Base-by-base conservation (phyloP, 192 early-diverging fungal species). In the Umbelopsis isabellina region DNA sequence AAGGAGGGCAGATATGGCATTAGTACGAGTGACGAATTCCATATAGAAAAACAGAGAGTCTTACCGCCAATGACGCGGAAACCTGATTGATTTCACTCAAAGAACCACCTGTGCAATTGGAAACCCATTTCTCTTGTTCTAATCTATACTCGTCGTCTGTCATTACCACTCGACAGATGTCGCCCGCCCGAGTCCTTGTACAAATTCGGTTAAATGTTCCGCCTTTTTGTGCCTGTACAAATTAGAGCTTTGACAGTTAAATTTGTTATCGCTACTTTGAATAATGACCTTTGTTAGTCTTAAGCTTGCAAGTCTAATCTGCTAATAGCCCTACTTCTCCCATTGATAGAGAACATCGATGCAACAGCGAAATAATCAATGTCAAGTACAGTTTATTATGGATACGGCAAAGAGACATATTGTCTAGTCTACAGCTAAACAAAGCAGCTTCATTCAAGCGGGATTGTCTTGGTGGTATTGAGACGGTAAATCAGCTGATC, bases 91-190 rank as follows among this genome's bases (percentile, higher is more conserved):
- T 77, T 67, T 87, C 87, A 16, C 33, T 49, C 65, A 84, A 75
- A 16, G 82, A 79, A 0, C 85, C 85, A n/a, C 87, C 87, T 23
- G 71, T 74, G 52, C 82, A 81, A 23, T 82, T 79, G 3, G 85
- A 79, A 1, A 88, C 87, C 81, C 84, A 87, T 35, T 79, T 74
- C 58, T 87, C 87, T 73, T 88, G 84, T 21, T 74, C 85, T 21
- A 66, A 61, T 55, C 84, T 86, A 66, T 88, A 88, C 16, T 73
- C 48, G 15, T 75, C 68, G 27, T 69, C 67, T 10, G 55, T 72
- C n/a, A 72, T 66, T 30, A 30, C 12, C 61, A 50, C 20, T 33
- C 21, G 51, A 25, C 12, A 33, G 33, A 33, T 35, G 27, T 18
- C 2, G 13, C 30, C 30, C 7, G 27, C 27, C 33, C 13, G 16